Conservation (phyloP, 1,284 basidiomycete genomes). For the Flammula alnicola region DNA sequence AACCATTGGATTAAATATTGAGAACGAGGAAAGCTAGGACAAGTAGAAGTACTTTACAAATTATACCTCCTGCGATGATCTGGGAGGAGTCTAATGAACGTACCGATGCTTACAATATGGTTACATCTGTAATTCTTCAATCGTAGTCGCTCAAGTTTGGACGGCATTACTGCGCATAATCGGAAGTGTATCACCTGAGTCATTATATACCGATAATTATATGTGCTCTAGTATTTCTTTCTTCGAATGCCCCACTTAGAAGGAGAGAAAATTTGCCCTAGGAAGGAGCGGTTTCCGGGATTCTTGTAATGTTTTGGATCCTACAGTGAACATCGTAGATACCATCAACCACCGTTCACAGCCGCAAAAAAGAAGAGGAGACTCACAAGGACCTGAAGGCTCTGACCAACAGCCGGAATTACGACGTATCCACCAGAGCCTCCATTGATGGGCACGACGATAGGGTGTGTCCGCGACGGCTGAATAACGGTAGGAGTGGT, state of each 20-base stretch:
- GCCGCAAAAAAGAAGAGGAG: not conserved
- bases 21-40: too few relatives aligned
- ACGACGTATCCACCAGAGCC: conserved; percentile 22
- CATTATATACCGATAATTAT: not conserved
- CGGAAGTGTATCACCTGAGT: not conserved
- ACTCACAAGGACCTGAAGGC: conserved; percentile 17
- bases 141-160: not conserved
- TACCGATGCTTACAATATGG: not conserved
- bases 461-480: conserved; percentile 16
- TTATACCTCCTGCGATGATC: too few relatives aligned
- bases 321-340: not conserved
- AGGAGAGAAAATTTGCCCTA: conserved; percentile 15
- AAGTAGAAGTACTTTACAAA: too few relatives aligned
- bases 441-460: conserved; percentile 24
- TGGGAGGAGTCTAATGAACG: not conserved
- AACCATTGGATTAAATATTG: too few relatives aligned
- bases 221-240: not conserved
- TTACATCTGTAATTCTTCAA: not conserved
- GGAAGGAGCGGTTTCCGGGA: conserved; percentile 10
- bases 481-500: conserved; percentile 17
- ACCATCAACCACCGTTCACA: not conserved
- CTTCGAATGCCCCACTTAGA: conserved; percentile 16
- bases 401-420: conserved; percentile 20
- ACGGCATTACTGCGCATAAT: not conserved
- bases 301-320: not conserved